These are phyloP conservation scores for Dactylonectria macrodidyma DNA, from an alignment of 2,329 filamentous ascomycete species.

Conservation along the genomic window DNA sequence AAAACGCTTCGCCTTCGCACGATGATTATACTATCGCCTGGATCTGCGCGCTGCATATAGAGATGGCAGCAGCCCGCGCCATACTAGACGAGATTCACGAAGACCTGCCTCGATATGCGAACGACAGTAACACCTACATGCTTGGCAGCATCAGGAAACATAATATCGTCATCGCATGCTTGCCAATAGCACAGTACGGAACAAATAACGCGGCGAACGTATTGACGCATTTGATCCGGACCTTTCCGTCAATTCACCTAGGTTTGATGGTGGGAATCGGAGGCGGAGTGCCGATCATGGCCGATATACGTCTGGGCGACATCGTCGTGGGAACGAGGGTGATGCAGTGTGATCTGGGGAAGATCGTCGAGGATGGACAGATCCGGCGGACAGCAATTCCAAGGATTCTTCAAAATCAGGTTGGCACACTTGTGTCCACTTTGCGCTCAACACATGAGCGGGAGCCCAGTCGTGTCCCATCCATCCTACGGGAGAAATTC, in stretches of 20 bases:
- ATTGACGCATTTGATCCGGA: slow-evolving; percentile 45
- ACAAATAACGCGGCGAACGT: slow-evolving; percentile 43
- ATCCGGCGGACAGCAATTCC: slow-evolving; percentile 20
- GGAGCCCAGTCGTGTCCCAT: neutral
- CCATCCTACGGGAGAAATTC: neutral
- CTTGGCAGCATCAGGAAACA: slow-evolving; percentile 41
- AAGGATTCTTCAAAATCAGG: accelerated
- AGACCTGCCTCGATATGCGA: neutral
- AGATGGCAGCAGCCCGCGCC: slow-evolving; percentile 45
- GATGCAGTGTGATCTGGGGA: slow-evolving; percentile 47
- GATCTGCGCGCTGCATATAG: slow-evolving; percentile 48
- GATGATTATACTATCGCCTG: slow-evolving; percentile 47
- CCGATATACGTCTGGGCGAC: slow-evolving; percentile 46
- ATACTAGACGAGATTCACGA: slow-evolving; percentile 48
- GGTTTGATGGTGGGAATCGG: slow-evolving; percentile 46
- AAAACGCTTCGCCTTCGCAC: neutral
- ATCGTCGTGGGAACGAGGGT: slow-evolving; percentile 31
- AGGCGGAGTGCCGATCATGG: slow-evolving; percentile 29
- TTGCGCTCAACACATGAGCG: slow-evolving; percentile 21
- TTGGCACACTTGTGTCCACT: slow-evolving; percentile 30
- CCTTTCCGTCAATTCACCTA: slow-evolving; percentile 56
- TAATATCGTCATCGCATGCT: slow-evolving; percentile 47
- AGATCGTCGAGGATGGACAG: slow-evolving; percentile 19
- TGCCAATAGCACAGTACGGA: slow-evolving; percentile 40
- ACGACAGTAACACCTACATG: slow-evolving; percentile 45